Conservation (phyloP, 345 rosid genomes). For the Litchi chinensis region DNA sequence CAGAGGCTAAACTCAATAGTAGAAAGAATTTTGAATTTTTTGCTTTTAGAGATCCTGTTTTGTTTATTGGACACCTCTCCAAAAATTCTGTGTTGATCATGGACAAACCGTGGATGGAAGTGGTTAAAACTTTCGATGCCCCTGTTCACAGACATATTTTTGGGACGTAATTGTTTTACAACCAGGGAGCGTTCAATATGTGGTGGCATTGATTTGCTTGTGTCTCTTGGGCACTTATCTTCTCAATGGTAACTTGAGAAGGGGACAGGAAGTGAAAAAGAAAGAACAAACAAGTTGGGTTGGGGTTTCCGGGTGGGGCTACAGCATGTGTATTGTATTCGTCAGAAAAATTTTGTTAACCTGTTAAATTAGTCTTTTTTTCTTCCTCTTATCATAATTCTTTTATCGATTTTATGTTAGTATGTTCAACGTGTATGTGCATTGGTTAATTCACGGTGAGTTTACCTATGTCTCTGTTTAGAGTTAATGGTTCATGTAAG, state of each 20-base stretch:
- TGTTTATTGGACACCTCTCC: conserved; percentile 81
- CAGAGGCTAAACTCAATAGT: conserved; percentile 46
- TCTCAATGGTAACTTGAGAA: background rate
- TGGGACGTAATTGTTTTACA: conserved; percentile 53
- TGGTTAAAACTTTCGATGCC: conserved; percentile 69
- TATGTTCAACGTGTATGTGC: background rate
- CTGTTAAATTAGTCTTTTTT: conserved; percentile 6
- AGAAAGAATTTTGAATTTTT: conserved; percentile 76
- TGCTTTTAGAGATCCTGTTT: conserved; percentile 83
- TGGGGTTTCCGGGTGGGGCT: conserved; percentile 10
- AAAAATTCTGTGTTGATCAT: conserved; percentile 71
- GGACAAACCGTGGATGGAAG: conserved; percentile 94
- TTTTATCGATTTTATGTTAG: background rate
- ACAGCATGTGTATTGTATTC: conserved; percentile 33
- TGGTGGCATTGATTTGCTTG: conserved; percentile 11
- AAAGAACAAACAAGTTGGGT: background rate
- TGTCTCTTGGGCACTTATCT: background rate
- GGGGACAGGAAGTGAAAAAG: background rate
- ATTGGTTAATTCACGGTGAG: background rate
- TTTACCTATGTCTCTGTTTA: background rate
- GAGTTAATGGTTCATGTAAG: background rate
- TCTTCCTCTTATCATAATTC: background rate
- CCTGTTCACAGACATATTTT: conserved; percentile 91
- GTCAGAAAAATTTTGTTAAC: conserved; percentile 28
- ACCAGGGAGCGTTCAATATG: background rate